Percentiles rank a stretch among this genome's conserved stretches.
phyloP scores from a whole-genome alignment of 192 early-diverging fungal genomes.

The Entomortierella beljakovae region DNA sequence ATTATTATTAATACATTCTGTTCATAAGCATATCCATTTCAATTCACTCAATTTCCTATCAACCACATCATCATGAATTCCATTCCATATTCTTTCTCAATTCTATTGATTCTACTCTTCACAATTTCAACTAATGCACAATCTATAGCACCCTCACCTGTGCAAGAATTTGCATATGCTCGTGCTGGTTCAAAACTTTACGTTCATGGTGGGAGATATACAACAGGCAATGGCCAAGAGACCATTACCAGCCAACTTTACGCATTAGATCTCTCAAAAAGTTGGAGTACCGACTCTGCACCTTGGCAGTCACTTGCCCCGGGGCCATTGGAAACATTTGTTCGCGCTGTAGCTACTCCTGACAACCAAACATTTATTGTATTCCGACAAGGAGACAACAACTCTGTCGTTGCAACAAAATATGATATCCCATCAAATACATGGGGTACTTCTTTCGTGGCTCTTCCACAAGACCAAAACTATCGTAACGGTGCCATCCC shows the following conservation, averaged over 20 bases:
- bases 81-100: too few relatives aligned
- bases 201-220: constrained; percentile 12
- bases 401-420: neutral
- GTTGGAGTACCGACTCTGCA: constrained; percentile 4
- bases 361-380: constrained; percentile 20
- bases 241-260: neutral
- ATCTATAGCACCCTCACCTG: neutral
- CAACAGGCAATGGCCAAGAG: neutral
- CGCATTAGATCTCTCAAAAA: constrained; percentile 27
- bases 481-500: neutral
- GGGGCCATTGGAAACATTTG: neutral
- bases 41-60: too few relatives aligned
- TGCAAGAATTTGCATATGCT: constrained; percentile 20
- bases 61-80: too few relatives aligned
- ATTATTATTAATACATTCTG: too few relatives aligned
- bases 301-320: constrained; percentile 14
- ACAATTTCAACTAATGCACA: too few relatives aligned
- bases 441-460: too few relatives aligned
- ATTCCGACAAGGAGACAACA: neutral
- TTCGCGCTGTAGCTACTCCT: constrained; percentile 13
- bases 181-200: constrained; percentile 23
- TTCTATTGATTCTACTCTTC: too few relatives aligned
- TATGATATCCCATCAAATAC: neutral
- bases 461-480: too few relatives aligned
- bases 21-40: too few relatives aligned